A percentile compares a stretch with the other conserved stretches of the same genome.
These are phyloP conservation scores for Neonectria neomacrospora DNA, from an alignment of 2,329 filamentous ascomycete species.

Conservation along the genomic window DNA sequence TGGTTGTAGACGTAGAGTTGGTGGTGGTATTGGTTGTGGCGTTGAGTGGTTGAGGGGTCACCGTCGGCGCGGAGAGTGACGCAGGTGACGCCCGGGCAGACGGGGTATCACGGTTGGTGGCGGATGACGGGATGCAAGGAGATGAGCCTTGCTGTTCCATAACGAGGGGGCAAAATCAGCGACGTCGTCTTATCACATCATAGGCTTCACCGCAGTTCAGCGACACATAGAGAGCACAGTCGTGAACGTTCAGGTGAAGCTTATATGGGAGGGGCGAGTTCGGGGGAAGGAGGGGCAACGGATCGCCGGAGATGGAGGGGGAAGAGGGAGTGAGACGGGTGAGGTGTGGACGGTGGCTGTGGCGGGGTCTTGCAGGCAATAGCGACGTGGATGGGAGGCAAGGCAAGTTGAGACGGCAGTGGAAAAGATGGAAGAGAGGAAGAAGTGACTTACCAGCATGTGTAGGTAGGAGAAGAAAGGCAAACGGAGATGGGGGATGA, in stretches of 20 bases:
- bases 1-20: neutral
- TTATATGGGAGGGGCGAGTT: slow-evolving; percentile 40
- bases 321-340: slow-evolving; percentile 33
- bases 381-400: slow-evolving; percentile 3
- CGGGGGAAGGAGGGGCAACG: slow-evolving; percentile 41
- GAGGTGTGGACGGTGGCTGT: slow-evolving; percentile 27
- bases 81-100: slow-evolving; percentile 38
- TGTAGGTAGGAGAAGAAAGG: slow-evolving; percentile 17
- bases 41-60: slow-evolving; percentile 36
- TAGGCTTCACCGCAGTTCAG: slow-evolving; percentile 39
- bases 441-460: slow-evolving; percentile 35
- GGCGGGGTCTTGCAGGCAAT: slow-evolving; percentile 29
- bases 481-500: slow-evolving; percentile 24
- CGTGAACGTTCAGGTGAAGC: slow-evolving; percentile 38
- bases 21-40: slow-evolving; percentile 27
- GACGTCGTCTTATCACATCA: slow-evolving; percentile 42
- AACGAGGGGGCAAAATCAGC: slow-evolving; percentile 52
- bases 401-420: slow-evolving; percentile 22
- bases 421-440: slow-evolving; percentile 15
- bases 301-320: slow-evolving; percentile 42
- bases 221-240: slow-evolving; percentile 36
- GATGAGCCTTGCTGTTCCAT: slow-evolving; percentile 61
- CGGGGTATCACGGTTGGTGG: slow-evolving; percentile 45
- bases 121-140: slow-evolving; percentile 44
- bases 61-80: slow-evolving; percentile 35